Conservation (phyloP, 2,329 filamentous ascomycete genomes). For the Elsinoe australis region DNA sequence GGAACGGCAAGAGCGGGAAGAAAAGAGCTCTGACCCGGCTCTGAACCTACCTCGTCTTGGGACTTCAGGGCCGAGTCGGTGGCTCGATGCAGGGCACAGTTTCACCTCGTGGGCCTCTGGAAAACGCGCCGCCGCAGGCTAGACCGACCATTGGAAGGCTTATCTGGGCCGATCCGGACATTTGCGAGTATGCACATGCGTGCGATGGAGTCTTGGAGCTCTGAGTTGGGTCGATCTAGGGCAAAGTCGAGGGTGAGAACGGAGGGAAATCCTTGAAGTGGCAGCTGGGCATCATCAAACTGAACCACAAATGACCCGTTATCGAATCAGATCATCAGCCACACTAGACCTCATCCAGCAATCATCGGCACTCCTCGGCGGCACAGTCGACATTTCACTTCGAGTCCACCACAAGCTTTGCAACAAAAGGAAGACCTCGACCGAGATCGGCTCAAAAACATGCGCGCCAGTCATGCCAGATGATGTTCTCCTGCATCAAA, state of each 20-base stretch:
- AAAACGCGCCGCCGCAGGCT: too few relatives aligned
- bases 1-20: not conserved
- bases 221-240: not conserved
- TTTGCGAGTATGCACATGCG: too few relatives aligned
- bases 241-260: not conserved
- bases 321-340: conserved; percentile 15
- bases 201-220: not conserved
- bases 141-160: too few relatives aligned
- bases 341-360: not conserved
- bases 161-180: too few relatives aligned
- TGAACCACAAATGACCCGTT: not conserved
- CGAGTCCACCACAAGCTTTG: not conserved
- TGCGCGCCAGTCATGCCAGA: too few relatives aligned
- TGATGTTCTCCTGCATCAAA: too few relatives aligned
- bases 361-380: conserved; percentile 6
- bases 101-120: not conserved
- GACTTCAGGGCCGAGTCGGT: not conserved
- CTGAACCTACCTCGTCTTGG: not conserved
- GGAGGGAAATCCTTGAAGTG: not conserved
- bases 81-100: conserved; percentile 4
- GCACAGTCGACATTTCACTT: not conserved
- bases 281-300: conserved; percentile 7
- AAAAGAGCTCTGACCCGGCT: conserved; percentile 11
- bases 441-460: not conserved
- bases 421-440: not conserved